Percentiles rank a stretch among this genome's conserved stretches.
phyloP scores from a whole-genome alignment of 2,329 filamentous ascomycete species.

The Colletotrichum gloeosporioides region DNA sequence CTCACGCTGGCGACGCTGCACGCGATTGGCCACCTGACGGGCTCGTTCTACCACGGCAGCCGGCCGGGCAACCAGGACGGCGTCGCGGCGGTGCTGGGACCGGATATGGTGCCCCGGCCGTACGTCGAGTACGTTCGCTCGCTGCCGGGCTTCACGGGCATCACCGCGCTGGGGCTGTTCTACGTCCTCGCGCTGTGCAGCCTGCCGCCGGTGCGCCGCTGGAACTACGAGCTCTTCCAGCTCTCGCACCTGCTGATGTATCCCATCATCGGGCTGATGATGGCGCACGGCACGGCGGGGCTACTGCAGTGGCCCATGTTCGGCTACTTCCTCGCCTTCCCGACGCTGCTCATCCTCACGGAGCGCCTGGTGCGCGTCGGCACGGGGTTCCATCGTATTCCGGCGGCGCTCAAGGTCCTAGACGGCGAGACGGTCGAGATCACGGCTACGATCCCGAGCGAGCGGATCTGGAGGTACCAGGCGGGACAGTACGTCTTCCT shows the following conservation, averaged over 20 bases:
- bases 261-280: constrained; percentile 60
- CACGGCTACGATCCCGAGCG: constrained; percentile 50
- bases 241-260: constrained; percentile 63
- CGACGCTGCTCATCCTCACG: constrained; percentile 53
- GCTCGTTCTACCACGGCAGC: constrained; percentile 57
- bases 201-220: constrained; percentile 53
- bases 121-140: constrained; percentile 53
- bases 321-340: constrained; percentile 61
- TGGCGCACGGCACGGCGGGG: constrained; percentile 56
- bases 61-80: constrained; percentile 45
- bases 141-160: constrained; percentile 55
- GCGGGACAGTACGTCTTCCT: constrained; percentile 65
- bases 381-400: constrained; percentile 53
- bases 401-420: constrained; percentile 51
- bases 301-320: constrained; percentile 62
- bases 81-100: constrained; percentile 49
- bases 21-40: constrained; percentile 58
- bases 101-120: constrained; percentile 44
- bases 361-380: constrained; percentile 52
- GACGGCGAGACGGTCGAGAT: constrained; percentile 59
- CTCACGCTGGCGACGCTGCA: constrained; percentile 57
- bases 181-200: constrained; percentile 53
- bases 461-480: constrained; percentile 56
- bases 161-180: constrained; percentile 54
- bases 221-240: constrained; percentile 63